These are phyloP conservation scores for Sporothrix luriei DNA, from an alignment of 2,329 filamentous ascomycete genomes.

Conservation along the genomic window DNA sequence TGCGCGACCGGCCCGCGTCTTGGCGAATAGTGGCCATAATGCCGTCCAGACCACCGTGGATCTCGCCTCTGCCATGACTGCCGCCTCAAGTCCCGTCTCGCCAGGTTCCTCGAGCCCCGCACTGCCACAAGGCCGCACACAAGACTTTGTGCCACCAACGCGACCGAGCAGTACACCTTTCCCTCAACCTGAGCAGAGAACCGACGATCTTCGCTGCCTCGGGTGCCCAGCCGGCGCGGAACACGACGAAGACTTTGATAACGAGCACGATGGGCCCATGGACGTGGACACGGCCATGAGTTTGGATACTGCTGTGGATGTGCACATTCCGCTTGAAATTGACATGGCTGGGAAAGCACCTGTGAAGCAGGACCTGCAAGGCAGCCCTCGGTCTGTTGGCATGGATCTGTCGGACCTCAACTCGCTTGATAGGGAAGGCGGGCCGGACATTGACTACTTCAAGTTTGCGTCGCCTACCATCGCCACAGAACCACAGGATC, in stretches of 20 bases:
- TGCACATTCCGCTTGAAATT: neutral
- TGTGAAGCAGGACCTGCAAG: neutral
- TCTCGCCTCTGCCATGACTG: conserved; percentile 50
- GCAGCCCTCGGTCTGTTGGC: neutral
- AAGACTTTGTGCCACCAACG: conserved; percentile 54
- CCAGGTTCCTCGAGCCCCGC: conserved; percentile 58
- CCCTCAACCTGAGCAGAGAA: conserved; percentile 56
- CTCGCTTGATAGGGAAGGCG: conserved; percentile 1
- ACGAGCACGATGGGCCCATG: conserved; percentile 34
- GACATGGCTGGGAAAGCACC: neutral
- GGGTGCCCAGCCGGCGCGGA: conserved; percentile 41
- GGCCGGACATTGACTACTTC: neutral
- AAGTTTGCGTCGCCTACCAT: neutral
- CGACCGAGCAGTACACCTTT: conserved; percentile 64
- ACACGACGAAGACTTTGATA: neutral
- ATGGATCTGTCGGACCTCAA: conserved; percentile 7
- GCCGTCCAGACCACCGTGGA: conserved; percentile 48
- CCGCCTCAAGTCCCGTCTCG: conserved; percentile 58
- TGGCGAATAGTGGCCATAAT: conserved; percentile 38
- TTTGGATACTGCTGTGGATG: neutral
- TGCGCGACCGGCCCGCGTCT: conserved; percentile 34
- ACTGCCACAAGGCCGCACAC: conserved; percentile 51
- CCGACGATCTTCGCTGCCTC: conserved; percentile 48
- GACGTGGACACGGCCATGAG: conserved; percentile 37
- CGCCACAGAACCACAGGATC: neutral